These are phyloP conservation scores for Haplosporangium gracile DNA, from an alignment of 192 early-diverging fungal species.

Conservation along the genomic window DNA sequence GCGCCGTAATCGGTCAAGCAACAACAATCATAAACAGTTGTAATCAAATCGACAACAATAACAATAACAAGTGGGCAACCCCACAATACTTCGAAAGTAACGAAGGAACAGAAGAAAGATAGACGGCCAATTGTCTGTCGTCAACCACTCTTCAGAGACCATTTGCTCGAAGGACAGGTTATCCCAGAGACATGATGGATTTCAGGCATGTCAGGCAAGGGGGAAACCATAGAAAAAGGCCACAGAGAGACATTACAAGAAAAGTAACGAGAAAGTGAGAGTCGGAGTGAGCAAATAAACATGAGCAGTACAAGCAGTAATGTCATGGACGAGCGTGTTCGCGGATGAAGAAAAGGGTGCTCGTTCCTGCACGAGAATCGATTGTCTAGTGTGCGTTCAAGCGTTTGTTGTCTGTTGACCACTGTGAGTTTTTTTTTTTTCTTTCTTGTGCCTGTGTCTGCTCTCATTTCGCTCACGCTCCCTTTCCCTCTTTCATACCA, in stretches of 20 bases:
- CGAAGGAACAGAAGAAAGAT: not conserved
- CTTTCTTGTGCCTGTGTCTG: not conserved
- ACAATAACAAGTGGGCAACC: not conserved
- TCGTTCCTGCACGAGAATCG: not conserved
- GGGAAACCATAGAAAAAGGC: too few relatives aligned
- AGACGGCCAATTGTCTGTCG: not conserved
- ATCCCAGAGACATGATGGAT: too few relatives aligned
- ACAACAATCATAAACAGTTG: not conserved
- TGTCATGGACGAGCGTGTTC: not conserved
- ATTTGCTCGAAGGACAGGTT: too few relatives aligned
- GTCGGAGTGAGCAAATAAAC: not conserved
- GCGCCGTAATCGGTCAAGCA: not conserved
- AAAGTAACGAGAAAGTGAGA: not conserved
- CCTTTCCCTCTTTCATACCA: not conserved
- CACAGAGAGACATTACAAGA: not conserved
- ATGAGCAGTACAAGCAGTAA: not conserved
- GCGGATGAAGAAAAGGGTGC: too few relatives aligned
- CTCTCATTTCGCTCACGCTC: not conserved
- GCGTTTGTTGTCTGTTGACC: not conserved
- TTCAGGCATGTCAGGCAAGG: too few relatives aligned
- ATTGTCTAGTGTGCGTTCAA: not conserved
- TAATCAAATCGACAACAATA: not conserved
- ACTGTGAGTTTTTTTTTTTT: not conserved
- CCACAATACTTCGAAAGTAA: not conserved
- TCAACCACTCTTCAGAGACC: not conserved